These are phyloP conservation scores for Chaetomiaceae sp. DNA, from an alignment of 2,329 filamentous ascomycete species.

Conservation along the genomic window DNA sequence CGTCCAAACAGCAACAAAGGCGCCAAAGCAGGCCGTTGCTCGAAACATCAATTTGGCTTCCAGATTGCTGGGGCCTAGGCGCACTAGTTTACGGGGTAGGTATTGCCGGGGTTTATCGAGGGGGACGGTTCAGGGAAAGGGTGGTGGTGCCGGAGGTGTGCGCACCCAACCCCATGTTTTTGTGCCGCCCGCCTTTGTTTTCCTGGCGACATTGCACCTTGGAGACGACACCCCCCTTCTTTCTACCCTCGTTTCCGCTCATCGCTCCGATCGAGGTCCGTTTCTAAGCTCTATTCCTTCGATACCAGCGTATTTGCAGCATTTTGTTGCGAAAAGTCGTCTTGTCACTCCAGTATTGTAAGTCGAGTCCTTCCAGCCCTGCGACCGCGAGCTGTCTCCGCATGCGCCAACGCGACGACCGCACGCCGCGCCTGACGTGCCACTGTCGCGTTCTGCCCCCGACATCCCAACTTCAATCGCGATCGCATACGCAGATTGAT, in stretches of 20 bases:
- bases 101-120: neutral
- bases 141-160: constrained; percentile 11
- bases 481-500: neutral
- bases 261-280: neutral
- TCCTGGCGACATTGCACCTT: constrained; percentile 12
- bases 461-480: neutral
- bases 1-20: neutral
- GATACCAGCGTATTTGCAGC: neutral
- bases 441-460: constrained; percentile 1
- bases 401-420: constrained; percentile 4
- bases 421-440: neutral
- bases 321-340: neutral
- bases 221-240: neutral
- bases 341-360: constrained; percentile 2
- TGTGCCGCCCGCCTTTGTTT: constrained; percentile 23
- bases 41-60: neutral
- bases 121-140: neutral
- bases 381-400: neutral
- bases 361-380: neutral
- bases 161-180: constrained; percentile 21
- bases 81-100: too few species aligned
- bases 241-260: neutral
- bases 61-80: neutral
- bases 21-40: neutral
- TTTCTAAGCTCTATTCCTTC: neutral